phyloP scores from a whole-genome alignment of 2,329 filamentous ascomycete genomes.

The Cladophialophora immunda region DNA sequence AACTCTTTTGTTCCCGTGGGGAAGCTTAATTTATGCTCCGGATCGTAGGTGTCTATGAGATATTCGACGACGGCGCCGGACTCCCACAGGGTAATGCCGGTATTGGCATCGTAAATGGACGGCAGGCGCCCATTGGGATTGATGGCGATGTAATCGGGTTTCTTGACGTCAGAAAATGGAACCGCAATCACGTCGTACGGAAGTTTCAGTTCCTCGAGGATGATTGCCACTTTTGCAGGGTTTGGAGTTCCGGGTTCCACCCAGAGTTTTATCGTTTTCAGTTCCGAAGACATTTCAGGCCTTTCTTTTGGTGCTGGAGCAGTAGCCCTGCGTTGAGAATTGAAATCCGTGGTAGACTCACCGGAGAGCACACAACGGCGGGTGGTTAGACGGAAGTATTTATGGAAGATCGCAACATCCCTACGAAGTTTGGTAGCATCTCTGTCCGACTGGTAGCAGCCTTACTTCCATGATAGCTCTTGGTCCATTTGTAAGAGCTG shows the following conservation, averaged over 20 bases:
- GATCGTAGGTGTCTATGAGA: conserved; percentile 56
- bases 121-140: conserved; percentile 46
- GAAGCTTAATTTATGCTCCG: conserved; percentile 49
- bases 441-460: background rate
- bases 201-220: conserved; percentile 46
- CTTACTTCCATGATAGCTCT: background rate
- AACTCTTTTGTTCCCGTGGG: conserved; percentile 44
- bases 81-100: conserved; percentile 53
- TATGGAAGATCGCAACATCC: background rate
- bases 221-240: conserved; percentile 43
- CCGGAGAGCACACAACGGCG: no score
- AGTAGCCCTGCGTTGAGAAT: no score
- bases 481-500: conserved; percentile 3
- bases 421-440: background rate
- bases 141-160: conserved; percentile 25
- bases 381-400: no score
- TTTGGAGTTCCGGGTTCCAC: conserved; percentile 28
- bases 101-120: conserved; percentile 50
- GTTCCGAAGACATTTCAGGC: conserved; percentile 22
- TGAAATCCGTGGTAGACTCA: no score
- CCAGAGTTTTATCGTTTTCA: conserved; percentile 38
- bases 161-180: conserved; percentile 42
- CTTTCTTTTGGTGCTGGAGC: background rate
- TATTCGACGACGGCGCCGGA: conserved; percentile 57
- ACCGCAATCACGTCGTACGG: conserved; percentile 44